Base-by-base conservation (phyloP, 257 asterid genomes). In the Przewalskia tangutica region DNA sequence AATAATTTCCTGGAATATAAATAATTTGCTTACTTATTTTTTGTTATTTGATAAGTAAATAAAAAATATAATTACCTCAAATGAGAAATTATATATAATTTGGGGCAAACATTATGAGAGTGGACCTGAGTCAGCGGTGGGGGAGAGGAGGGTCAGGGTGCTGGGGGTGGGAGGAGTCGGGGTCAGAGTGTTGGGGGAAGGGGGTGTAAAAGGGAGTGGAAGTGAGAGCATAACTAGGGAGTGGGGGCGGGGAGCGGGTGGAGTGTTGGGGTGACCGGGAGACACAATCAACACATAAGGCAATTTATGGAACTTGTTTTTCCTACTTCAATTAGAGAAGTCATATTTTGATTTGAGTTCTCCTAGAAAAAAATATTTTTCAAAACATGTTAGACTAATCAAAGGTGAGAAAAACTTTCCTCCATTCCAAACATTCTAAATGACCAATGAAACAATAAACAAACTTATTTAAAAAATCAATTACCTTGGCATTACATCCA, bases 401-500 rank as follows among this genome's bases (percentile, higher is more conserved):
- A 63, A 6, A 0, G 16, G 32, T 32, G 18, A 27, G 32, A 27
- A 12, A 0, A 63, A 20, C 20, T 4, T 11, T 5, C 42, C n/a
- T 23, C 10, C 9, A 0, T 63, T 10, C 70, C 13, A 6, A 64
- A 65, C 75, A 14, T 14, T 3, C 4, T 36, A 3, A 36, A 11
- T 71, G 16, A 6, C 6, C 10, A 71, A 73, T 20, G 60, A 73
- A 14, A 80, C 2, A 34, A 34, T 5, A 16, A 46, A 40, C 3
- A 53, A 55, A n/a, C 5, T 9, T 18, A 9, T n/a, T 32, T 18
- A 0, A 60, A 13, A 34, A 16, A 81, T 6, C 4, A 68, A 56
- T 46, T 82, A 88, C 93, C 87, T 87, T 13, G 83, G 82, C 73
- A 70, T 83, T 82, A 60, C 92, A 90, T 20, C 85, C 42, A 13